Conservation (phyloP, 2,329 filamentous ascomycete species). For the Penicillium sp. region DNA sequence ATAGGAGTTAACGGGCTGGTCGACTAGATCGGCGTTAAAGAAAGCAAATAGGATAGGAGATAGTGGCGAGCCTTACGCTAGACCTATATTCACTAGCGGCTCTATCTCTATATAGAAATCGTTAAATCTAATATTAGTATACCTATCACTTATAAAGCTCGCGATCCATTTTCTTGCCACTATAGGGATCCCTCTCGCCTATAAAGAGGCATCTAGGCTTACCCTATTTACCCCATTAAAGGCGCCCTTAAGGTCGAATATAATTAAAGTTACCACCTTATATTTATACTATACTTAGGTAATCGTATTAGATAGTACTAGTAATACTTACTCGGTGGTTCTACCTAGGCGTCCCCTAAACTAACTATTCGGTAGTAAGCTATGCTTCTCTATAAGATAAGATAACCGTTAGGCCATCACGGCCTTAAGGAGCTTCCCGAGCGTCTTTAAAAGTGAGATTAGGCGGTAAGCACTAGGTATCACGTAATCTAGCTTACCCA, state of each 20-base stretch:
- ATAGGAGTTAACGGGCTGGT: conserved; percentile 20
- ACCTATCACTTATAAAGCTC: not conserved
- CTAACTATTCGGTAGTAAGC: conserved; percentile 13
- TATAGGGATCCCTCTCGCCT: conserved; percentile 6
- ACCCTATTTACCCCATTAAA: conserved; percentile 35
- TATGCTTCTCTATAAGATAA: conserved; percentile 9
- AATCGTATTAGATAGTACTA: conserved; percentile 9
- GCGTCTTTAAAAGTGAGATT: conserved; percentile 27
- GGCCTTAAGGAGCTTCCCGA: too few relatives aligned
- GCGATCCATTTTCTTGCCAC: not conserved
- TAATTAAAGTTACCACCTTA: conserved; percentile 18
- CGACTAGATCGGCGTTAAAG: conserved; percentile 30
- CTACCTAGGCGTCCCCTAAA: conserved; percentile 15
- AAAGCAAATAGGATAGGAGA: not conserved
- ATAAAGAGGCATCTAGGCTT: conserved; percentile 7
- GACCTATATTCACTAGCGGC: not conserved
- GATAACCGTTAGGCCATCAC: conserved; percentile 16
- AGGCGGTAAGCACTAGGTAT: conserved; percentile 22
- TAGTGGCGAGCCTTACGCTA: not conserved
- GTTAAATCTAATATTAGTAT: not conserved
- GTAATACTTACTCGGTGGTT: conserved; percentile 12
- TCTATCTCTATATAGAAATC: not conserved
- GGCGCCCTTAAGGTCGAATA: conserved; percentile 44
- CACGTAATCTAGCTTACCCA: conserved; percentile 26
- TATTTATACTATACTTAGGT: not conserved